Percentiles rank a stretch among this genome's conserved stretches.
These are phyloP conservation scores for Calycina herbarum DNA, from an alignment of 2,329 filamentous ascomycete genomes.

Conservation along the genomic window DNA sequence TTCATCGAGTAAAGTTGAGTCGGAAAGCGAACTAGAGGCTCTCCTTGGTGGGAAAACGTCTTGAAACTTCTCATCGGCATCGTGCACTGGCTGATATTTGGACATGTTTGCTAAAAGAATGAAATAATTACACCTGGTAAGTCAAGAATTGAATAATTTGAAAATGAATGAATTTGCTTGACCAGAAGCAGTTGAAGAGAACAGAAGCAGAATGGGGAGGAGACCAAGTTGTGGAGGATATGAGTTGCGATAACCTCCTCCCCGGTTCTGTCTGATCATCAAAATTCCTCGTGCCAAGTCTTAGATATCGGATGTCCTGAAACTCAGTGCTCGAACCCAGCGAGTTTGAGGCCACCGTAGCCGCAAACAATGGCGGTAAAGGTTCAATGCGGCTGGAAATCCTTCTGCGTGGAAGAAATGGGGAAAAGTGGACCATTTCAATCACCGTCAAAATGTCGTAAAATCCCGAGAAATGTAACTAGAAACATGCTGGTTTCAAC, in stretches of 20 bases:
- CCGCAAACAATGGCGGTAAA: not conserved
- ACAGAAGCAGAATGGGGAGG: constrained; percentile 14
- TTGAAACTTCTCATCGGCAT: constrained; percentile 31
- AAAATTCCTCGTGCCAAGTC: not conserved
- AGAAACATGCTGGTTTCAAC: no score
- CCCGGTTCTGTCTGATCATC: not conserved
- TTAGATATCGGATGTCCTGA: not conserved
- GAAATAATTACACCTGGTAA: constrained; percentile 30
- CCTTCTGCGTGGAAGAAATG: not conserved
- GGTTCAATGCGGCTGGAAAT: not conserved
- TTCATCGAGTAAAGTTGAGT: constrained; percentile 30
- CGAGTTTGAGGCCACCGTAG: not conserved
- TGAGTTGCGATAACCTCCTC: constrained; percentile 6
- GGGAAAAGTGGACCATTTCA: not conserved
- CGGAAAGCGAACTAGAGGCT: constrained; percentile 28
- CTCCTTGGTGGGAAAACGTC: constrained; percentile 21
- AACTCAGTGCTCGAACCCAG: not conserved
- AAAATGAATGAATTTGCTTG: constrained; percentile 29
- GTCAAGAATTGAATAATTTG: constrained; percentile 20
- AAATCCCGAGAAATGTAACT: no score
- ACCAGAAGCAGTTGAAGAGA: constrained; percentile 31
- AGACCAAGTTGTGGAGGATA: not conserved
- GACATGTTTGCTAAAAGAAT: constrained; percentile 25
- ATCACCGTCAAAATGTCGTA: not conserved
- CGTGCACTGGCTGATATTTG: constrained; percentile 31